Evolutionary conservation across 768 basidiomycete species (phyloP), one percentile per base, ranked within the genome.

Genomic region (Aureoboletus auriporus): DNA sequence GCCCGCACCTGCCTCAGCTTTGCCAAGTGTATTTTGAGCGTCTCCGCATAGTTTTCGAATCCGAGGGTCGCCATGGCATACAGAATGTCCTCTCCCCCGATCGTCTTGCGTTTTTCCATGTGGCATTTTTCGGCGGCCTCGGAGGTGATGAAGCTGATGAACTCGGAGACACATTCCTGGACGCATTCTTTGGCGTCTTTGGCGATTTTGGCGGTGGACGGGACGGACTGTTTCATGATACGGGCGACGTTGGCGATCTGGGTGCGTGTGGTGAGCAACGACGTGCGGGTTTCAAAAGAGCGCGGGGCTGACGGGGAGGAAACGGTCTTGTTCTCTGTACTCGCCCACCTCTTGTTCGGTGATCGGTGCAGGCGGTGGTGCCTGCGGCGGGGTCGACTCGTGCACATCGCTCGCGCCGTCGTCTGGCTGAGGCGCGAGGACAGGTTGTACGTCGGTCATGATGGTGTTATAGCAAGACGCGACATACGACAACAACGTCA

Each of bases 101-200:
- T 93, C 50, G 95, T 98, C 75, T 98, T 98, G 53, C 95, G 79
- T 70, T 98, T 98, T 74, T 97, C 94, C 57, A 88, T 75, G 63
- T 88, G 80, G 56, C 93, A 94, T 61, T 92, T 92, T 69, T 97
- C 95, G 13, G 91, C 92, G 5, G 95, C 95, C 68, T 98, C 95
- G 38, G 86, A 89, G 27, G 94, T 96, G 72, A 98, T 93, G 77
- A 98, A 98, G 58, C 84, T 85, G 67, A 98, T 97, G 75, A 96
- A 98, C 72, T 98, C 95, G 37, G 89, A 93, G 47, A 96, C 92
- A 69, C 94, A 96, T 71, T 97, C 95, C 67, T 98, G 95, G 37
- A 97, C 92, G 69, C 91, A 93, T 71, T 98, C 95, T 66, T 98
- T 98, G 39, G 93, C 93, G 69, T 98, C 95, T 68, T 97, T 97